phyloP scores from a whole-genome alignment of 2,329 filamentous ascomycete genomes.

The Pseudogymnoascus pannorum region DNA sequence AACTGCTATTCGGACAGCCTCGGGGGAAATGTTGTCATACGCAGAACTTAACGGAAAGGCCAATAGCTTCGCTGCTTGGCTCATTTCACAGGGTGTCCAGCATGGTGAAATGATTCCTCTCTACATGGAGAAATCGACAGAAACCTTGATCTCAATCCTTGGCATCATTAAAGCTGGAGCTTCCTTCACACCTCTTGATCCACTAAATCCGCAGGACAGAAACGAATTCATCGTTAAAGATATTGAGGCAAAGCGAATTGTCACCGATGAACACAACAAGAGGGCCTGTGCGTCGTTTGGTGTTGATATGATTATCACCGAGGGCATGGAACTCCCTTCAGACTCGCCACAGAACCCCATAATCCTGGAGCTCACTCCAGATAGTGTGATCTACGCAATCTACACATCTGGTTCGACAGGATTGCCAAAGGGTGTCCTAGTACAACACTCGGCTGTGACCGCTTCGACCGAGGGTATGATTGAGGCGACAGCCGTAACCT shows the following conservation, averaged over 20 bases:
- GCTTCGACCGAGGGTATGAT: conserved; percentile 1
- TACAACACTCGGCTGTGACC: not conserved
- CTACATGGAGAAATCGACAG: conserved; percentile 7
- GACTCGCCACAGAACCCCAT: not conserved
- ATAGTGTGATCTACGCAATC: conserved; percentile 5
- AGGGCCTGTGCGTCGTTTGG: not conserved
- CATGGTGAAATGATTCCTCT: conserved; percentile 9
- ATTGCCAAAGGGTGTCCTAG: conserved; percentile 2
- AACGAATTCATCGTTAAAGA: not conserved
- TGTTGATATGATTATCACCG: not conserved
- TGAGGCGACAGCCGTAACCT: conserved; percentile 10
- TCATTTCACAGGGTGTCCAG: not conserved
- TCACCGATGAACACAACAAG: conserved; percentile 1
- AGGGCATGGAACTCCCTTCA: not conserved
- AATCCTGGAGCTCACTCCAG: not conserved
- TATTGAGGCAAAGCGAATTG: not conserved
- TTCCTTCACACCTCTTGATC: conserved; percentile 4
- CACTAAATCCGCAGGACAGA: not conserved
- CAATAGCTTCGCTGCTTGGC: conserved; percentile 2
- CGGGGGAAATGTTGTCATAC: conserved; percentile 4
- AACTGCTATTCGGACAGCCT: not conserved
- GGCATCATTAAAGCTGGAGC: conserved; percentile 7
- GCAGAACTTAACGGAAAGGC: conserved; percentile 4
- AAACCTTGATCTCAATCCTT: conserved; percentile 5
- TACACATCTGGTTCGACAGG: conserved; percentile 10